Evolutionary conservation across 352 stramenopile species (phyloP).

Genomic region (Phytopythium mirpurense): DNA sequence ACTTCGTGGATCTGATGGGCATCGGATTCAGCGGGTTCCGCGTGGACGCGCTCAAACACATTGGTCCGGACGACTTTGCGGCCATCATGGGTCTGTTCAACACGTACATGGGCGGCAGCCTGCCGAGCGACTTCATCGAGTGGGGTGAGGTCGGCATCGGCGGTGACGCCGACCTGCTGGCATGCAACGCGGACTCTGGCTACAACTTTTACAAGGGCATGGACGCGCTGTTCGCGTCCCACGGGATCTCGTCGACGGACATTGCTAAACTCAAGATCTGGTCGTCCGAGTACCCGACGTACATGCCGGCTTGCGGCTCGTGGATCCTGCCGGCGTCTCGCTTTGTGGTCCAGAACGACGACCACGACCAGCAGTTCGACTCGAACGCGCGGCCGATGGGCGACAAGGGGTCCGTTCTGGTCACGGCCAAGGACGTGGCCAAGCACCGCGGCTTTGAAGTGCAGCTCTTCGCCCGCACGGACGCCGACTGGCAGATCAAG

Average conservation of each 20-base stretch:
- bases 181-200: constrained; percentile 42
- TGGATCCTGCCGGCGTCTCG: constrained; percentile 56
- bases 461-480: constrained; percentile 42
- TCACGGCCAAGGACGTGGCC: constrained; percentile 46
- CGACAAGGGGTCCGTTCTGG: constrained; percentile 41
- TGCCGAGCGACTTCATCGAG: constrained; percentile 54
- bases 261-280: constrained; percentile 76
- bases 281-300: constrained; percentile 64
- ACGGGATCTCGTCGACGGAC: constrained; percentile 42
- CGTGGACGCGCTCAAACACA: constrained; percentile 65
- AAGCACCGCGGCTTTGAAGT: constrained; percentile 55
- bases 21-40: constrained; percentile 67
- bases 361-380: constrained; percentile 65
- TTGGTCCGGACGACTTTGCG: constrained; percentile 38
- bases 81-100: constrained; percentile 47
- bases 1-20: constrained; percentile 64
- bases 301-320: constrained; percentile 46
- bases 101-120: constrained; percentile 50
- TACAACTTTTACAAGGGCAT: constrained; percentile 68
- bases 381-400: constrained; percentile 54
- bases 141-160: constrained; percentile 50
- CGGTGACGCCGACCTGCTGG: constrained; percentile 31
- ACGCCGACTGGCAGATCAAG: constrained; percentile 63
- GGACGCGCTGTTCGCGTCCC: constrained; percentile 32
- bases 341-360: constrained; percentile 74